These are phyloP conservation scores for Oryza brachyantha DNA, from an alignment of 176 grass and related monocot species.

Conservation along the genomic window DNA sequence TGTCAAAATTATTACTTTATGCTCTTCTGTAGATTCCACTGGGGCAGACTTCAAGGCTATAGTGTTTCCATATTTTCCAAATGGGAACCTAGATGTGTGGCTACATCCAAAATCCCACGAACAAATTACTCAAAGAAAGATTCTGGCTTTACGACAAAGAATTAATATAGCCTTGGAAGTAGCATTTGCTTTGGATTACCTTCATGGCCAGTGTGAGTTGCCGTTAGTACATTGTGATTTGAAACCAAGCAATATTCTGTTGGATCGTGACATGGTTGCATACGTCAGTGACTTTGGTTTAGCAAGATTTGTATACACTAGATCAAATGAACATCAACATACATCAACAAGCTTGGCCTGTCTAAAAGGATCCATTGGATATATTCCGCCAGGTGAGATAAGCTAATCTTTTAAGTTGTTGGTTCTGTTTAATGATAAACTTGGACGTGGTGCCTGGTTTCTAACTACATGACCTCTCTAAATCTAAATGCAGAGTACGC, in stretches of 20 bases:
- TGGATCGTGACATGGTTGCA: too few relatives aligned
- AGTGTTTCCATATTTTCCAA: constrained; percentile 38
- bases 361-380: constrained; percentile 50
- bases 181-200: constrained; percentile 22
- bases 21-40: constrained; percentile 38
- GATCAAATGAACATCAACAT: constrained; percentile 1
- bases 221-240: constrained; percentile 29
- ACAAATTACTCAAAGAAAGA: background rate
- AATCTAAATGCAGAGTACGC: constrained; percentile 42
- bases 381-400: constrained; percentile 50
- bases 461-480: background rate
- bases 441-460: background rate
- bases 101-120: constrained; percentile 29
- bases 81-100: constrained; percentile 49
- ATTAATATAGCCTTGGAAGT: background rate
- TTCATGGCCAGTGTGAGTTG: constrained; percentile 17
- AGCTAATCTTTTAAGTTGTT: background rate
- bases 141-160: constrained; percentile 13
- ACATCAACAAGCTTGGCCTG: constrained; percentile 14
- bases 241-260: too few relatives aligned
- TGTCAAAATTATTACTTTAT: constrained; percentile 38
- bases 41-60: constrained; percentile 46
- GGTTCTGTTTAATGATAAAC: background rate
- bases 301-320: background rate
- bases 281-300: too few relatives aligned